phyloP scores from a whole-genome alignment of 2,329 filamentous ascomycete genomes.

The Xylaria sp. region DNA sequence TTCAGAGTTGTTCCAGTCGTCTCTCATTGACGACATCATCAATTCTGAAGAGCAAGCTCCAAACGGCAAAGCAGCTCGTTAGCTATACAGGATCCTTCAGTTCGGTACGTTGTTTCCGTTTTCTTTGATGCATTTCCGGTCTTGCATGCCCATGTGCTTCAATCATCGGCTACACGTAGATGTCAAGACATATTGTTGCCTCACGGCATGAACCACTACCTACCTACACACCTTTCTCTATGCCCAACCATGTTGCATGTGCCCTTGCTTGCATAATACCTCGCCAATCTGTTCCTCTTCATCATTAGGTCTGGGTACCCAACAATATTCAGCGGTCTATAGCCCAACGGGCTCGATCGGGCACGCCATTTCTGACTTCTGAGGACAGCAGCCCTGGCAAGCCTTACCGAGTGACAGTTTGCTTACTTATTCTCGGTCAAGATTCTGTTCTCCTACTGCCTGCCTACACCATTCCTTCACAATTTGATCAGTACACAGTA shows the following conservation, averaged over 20 bases:
- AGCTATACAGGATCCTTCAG: not conserved
- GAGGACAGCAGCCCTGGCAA: not conserved
- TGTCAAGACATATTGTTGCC: not conserved
- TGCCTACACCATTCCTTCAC: not conserved
- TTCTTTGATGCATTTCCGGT: not conserved
- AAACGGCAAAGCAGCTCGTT: not conserved
- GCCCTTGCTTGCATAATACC: not conserved
- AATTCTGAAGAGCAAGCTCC: not conserved
- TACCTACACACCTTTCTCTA: not conserved
- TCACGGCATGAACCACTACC: not conserved
- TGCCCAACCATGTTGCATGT: not conserved
- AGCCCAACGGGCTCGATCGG: not conserved
- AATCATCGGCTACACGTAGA: not conserved
- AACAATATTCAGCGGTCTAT: not conserved
- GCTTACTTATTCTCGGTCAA: not conserved
- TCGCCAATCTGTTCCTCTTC: not conserved
- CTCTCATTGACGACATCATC: not conserved
- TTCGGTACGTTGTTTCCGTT: slow-evolving; percentile 8
- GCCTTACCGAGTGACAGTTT: not conserved
- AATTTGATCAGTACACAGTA: not conserved
- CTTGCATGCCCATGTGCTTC: not conserved
- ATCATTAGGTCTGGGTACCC: not conserved
- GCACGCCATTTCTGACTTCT: not conserved
- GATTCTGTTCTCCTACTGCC: not conserved
- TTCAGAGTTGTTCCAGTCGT: not conserved